Evolutionary conservation across 768 basidiomycete genomes (phyloP).

Genomic region (Suillus ampliporus): DNA sequence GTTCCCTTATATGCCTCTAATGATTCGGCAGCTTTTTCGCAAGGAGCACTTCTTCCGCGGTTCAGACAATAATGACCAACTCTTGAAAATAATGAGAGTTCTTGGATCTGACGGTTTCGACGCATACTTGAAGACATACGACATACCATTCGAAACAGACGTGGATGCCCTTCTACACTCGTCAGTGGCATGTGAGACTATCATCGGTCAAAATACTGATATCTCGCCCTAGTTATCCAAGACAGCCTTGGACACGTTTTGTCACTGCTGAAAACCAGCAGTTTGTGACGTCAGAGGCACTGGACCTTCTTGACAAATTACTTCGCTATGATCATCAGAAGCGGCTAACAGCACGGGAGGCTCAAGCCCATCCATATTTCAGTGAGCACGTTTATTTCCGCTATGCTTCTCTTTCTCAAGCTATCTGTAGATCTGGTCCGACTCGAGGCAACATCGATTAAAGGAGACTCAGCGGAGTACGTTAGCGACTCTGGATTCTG

Average conservation of each 20-base stretch:
- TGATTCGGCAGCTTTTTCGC: conserved; percentile 59
- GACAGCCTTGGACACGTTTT: conserved; percentile 70
- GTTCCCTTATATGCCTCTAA: neutral
- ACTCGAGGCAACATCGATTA: conserved; percentile 50
- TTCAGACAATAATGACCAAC: conserved; percentile 74
- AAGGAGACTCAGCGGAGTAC: conserved; percentile 46
- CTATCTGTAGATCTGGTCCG: conserved; percentile 49
- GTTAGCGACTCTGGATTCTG: conserved; percentile 57
- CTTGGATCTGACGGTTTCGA: conserved; percentile 73
- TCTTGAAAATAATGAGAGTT: conserved; percentile 71
- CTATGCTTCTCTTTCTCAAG: conserved; percentile 26
- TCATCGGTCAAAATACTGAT: conserved; percentile 4
- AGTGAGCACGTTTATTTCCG: conserved; percentile 42
- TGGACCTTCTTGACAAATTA: conserved; percentile 71
- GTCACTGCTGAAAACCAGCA: conserved; percentile 61
- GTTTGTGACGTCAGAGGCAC: conserved; percentile 63
- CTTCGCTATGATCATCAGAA: conserved; percentile 74
- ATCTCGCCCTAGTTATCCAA: conserved; percentile 51
- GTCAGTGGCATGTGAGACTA: conserved; percentile 34
- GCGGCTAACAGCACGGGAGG: conserved; percentile 69
- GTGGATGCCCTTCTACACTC: conserved; percentile 59
- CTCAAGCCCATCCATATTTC: conserved; percentile 71
- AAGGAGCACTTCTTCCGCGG: conserved; percentile 81
- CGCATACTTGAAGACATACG: conserved; percentile 60
- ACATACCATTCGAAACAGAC: conserved; percentile 70